Base-by-base conservation (phyloP, 1,284 basidiomycete genomes). In the Pholiota adiposa region DNA sequence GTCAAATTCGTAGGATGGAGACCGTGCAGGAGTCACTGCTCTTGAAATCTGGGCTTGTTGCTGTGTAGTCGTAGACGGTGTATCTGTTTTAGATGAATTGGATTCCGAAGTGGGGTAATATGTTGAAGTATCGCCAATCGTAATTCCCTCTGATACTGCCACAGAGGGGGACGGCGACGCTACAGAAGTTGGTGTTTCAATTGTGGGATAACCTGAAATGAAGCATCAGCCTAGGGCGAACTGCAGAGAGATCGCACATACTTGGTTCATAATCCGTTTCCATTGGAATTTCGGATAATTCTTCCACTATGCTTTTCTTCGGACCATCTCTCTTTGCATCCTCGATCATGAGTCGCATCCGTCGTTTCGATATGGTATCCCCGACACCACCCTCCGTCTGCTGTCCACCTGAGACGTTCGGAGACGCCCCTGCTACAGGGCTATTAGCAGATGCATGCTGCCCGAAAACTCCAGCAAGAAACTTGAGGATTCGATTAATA, bases 401-500 rank as follows among this genome's bases (percentile, higher is more conserved):
- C 23, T 58, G 56, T 11, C 60, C 52, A 27, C 8, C 60, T 43
- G 36, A 33, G 21, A 29, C 56, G 21, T 55, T 51, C 12, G 57
- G 50, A 12, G 63, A 50, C n/a, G 56, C 59, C 5, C 55, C 56
- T 31, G 63, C 52, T 2, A 62, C 58, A 14, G 55, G 50, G 3
- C 61, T 60, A 9, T 43, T 56, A 25, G 72, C 77, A 18, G 77
- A 77, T 0, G 79, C 74, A 52, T 81, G 80, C 46, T 80, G 82
- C 2, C 95, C 95, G 76, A 98, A 98, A 1, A 98, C 90, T 27
- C 94, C 89, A 18, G 95, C 96, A 52, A 99, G 78, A 76, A 99
- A 98, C 61, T 94, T 91, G 63, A 99, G 83, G 63, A 99, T 98
- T 59, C 94, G 83, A 71, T 97, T 96, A 71, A 98, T 96, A n/a